Evolutionary conservation across 78 protist genomes (phyloP), one percentile per base, ranked within the genome.

Genomic region (Dictyostelium brefeldianum): DNA sequence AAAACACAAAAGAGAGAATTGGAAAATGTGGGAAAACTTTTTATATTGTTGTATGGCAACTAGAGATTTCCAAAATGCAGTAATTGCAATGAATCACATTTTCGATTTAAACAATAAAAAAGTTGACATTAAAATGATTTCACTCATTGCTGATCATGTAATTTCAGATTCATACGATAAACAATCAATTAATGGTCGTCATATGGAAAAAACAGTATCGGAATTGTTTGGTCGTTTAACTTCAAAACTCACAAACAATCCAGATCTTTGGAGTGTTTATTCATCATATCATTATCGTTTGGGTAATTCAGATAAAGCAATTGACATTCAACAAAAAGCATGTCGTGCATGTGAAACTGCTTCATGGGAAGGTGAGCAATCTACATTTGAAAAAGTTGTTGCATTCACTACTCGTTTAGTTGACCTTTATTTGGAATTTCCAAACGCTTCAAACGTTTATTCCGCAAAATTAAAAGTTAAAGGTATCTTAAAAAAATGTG

Each of bases 21-120:
- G 98, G 98, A 90, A 81, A 85, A 84, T 96, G 78, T 96, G 98
- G 98, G 96, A 96, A 64, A 96, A 96, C 71, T 94, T 57, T 56
- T 69, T 92, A 70, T 56, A 73, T 74, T 89, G 90, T 31, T 82
- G 89, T 22, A 83, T 92, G 69, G 73, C 43, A 10, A 15, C 74
- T 4, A 27, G 31, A 29, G 95, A 91, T 36, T 91, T 48, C 46
- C 95, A 91, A 91, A 48, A 59, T 1, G 77, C 90, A 2, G 62
- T 70, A 2, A 36, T 46, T 2, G 73, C 90, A 31, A 11, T 73
- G 9, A 56, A 50, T 36, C 74, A 74, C 2, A 77, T 91, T 27
- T 79, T 91, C 25, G 95, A 91, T 8, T 20, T 91, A n/a, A 74
- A 69, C 15, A 48, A 91, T 43, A 87, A 87, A 25, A 54, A 43